These are phyloP conservation scores for Astragalus glycyphyllos DNA, from an alignment of 306 rosid species.

Conservation along the genomic window DNA sequence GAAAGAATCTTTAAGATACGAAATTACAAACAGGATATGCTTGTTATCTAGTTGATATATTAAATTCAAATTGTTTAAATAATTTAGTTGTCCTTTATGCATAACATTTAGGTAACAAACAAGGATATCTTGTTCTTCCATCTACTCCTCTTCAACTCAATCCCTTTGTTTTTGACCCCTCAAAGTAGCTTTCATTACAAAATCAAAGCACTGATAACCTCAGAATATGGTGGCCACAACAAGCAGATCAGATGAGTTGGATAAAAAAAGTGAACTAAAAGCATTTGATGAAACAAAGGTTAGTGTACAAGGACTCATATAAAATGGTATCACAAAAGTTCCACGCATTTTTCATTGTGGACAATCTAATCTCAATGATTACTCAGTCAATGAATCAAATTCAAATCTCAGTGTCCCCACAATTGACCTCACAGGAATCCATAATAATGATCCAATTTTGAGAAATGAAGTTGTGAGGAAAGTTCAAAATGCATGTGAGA, in stretches of 20 bases:
- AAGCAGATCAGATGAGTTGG: not conserved
- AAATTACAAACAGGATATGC: not conserved
- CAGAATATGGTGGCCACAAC: slow-evolving; percentile 25
- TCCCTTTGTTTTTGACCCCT: slow-evolving; percentile 18
- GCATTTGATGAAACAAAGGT: slow-evolving; percentile 42
- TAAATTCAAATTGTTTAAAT: not conserved
- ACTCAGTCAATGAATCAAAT: not conserved
- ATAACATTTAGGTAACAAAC: not conserved
- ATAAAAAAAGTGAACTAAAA: slow-evolving; percentile 38
- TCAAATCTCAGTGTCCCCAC: slow-evolving; percentile 49
- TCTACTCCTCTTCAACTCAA: slow-evolving; percentile 20
- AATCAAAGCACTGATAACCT: slow-evolving; percentile 2
- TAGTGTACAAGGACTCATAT: slow-evolving; percentile 40
- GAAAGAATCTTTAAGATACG: no score
- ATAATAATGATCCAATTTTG: not conserved
- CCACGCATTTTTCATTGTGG: slow-evolving; percentile 36
- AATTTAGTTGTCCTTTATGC: slow-evolving; percentile 16
- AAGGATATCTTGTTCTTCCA: not conserved
- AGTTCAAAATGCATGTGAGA: slow-evolving; percentile 45
- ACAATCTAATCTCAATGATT: not conserved
- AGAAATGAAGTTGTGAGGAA: slow-evolving; percentile 44
- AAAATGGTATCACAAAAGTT: slow-evolving; percentile 39
- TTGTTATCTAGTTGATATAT: not conserved
- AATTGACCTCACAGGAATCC: slow-evolving; percentile 49
- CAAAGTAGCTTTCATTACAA: not conserved